phyloP scores from a whole-genome alignment of 2,329 filamentous ascomycete genomes.

The Botrytis elliptica region DNA sequence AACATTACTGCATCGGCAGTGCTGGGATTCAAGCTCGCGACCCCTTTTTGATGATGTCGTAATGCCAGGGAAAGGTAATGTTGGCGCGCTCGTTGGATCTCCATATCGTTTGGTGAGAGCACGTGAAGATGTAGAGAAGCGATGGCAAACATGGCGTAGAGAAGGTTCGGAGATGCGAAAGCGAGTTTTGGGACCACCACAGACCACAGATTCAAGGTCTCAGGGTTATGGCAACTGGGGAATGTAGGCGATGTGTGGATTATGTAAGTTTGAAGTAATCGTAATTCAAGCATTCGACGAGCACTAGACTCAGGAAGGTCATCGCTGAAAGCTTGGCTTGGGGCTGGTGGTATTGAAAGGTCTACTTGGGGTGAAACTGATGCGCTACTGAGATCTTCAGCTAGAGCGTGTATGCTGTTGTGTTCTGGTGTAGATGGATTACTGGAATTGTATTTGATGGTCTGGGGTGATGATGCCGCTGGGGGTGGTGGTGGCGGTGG shows the following conservation, averaged over 20 bases:
- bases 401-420: constrained; percentile 1
- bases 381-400: constrained; percentile 11
- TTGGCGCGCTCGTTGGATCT: constrained; percentile 24
- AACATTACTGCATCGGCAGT: constrained; percentile 26
- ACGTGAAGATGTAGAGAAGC: constrained; percentile 25
- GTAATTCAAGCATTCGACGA: constrained; percentile 26
- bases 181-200: constrained; percentile 25
- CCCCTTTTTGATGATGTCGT: constrained; percentile 24
- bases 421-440: constrained; percentile 7
- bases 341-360: constrained; percentile 9
- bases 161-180: constrained; percentile 22
- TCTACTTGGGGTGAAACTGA: constrained; percentile 4
- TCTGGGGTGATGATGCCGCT: constrained; percentile 7
- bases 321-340: constrained; percentile 14
- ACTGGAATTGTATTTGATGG: constrained; percentile 12
- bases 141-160: constrained; percentile 26
- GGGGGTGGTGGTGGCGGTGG: constrained; percentile 8
- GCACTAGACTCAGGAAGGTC: constrained; percentile 23
- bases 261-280: constrained; percentile 26
- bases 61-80: constrained; percentile 24
- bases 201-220: constrained; percentile 22
- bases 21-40: constrained; percentile 19
- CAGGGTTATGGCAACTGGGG: constrained; percentile 16
- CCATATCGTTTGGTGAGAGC: constrained; percentile 21
- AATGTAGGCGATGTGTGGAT: constrained; percentile 21